Evolutionary conservation across 169 alveolate genomes (phyloP).

Genomic region (Miamiensis avidus): DNA sequence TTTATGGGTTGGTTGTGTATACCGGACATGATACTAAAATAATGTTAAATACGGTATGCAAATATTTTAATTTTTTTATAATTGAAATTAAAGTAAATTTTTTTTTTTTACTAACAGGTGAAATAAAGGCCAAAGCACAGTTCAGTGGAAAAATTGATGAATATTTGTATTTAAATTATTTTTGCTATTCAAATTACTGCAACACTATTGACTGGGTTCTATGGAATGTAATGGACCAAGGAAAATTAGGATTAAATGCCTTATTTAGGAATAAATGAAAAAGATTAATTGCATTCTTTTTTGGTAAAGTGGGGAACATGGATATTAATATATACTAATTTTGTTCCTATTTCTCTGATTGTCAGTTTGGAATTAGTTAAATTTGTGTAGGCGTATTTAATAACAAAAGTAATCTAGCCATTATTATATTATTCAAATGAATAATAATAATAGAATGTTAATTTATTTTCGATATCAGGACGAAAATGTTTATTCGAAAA

Average conservation of each 20-base stretch:
- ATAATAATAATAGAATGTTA: background rate
- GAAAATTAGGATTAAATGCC: constrained; percentile 13
- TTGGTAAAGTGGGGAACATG: constrained; percentile 59
- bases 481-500: background rate
- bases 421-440: constrained; percentile 18
- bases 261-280: constrained; percentile 21
- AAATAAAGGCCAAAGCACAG: constrained; percentile 48
- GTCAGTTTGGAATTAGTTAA: constrained; percentile 75
- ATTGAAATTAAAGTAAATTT: no score
- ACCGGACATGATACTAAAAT: constrained; percentile 86
- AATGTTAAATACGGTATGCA: constrained; percentile 65
- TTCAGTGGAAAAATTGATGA: constrained; percentile 41
- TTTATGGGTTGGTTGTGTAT: constrained; percentile 77
- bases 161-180: constrained; percentile 24
- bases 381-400: constrained; percentile 53
- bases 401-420: constrained; percentile 41
- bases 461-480: constrained; percentile 1
- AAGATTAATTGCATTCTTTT: constrained; percentile 1
- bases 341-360: constrained; percentile 73
- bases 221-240: constrained; percentile 8
- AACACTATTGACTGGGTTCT: constrained; percentile 15
- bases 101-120: background rate
- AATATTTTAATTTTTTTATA: no score
- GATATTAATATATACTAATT: constrained; percentile 60
- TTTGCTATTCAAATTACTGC: constrained; percentile 25